phyloP scores from a whole-genome alignment of 2,329 filamentous ascomycete genomes.

The Pseudocercospora musae region DNA sequence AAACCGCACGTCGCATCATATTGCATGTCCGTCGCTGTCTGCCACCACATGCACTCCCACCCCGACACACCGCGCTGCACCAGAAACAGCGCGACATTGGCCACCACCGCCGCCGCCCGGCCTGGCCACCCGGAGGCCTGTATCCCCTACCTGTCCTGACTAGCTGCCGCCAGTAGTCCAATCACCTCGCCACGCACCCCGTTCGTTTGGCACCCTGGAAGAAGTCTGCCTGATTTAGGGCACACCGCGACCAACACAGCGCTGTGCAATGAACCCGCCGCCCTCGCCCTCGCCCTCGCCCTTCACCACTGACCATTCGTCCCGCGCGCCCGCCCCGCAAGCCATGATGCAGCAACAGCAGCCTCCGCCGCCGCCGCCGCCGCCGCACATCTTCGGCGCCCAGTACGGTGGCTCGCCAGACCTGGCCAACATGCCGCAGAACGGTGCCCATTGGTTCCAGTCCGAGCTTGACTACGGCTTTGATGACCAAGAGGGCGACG shows the following conservation, averaged over 20 bases:
- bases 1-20: neutral
- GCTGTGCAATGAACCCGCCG: neutral
- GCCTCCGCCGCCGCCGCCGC: constrained; percentile 3
- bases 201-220: constrained; percentile 1
- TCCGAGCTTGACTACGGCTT: constrained; percentile 22
- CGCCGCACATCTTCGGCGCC: constrained; percentile 8
- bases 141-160: neutral
- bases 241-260: neutral
- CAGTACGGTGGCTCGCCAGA: constrained; percentile 12
- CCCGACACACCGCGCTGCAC: neutral
- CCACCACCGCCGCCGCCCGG: neutral
- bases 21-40: neutral
- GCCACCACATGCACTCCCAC: neutral
- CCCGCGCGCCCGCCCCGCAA: neutral
- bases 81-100: neutral
- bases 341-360: neutral
- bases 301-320: neutral
- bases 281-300: neutral
- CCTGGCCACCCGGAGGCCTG: neutral
- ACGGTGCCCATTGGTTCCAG: constrained; percentile 20
- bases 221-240: neutral
- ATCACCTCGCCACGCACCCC: neutral
- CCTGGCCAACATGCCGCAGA: constrained; percentile 10
- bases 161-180: neutral
- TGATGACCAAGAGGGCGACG: constrained; percentile 24